phyloP scores from a whole-genome alignment of 108 stramenopile species.

The Pseudonitzschia delicatissima region DNA sequence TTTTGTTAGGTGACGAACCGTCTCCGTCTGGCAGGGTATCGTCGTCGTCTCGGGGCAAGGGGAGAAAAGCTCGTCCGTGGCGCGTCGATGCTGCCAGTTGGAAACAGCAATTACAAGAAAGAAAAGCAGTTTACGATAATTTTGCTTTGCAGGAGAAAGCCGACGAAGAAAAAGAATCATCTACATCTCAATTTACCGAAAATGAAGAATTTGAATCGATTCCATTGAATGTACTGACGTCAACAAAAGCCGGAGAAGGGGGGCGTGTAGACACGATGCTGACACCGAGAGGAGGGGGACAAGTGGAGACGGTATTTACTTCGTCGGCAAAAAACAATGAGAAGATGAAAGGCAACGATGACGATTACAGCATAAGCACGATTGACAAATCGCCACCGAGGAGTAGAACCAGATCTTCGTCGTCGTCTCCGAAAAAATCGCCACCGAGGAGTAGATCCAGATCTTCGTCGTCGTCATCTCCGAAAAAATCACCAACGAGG shows the following conservation, averaged over 20 bases:
- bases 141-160: conserved; percentile 22
- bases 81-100: conserved; percentile 30
- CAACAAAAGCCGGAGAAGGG: not conserved
- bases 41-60: not conserved
- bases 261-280: not conserved
- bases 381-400: not conserved
- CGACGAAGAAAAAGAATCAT: conserved; percentile 21
- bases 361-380: not conserved
- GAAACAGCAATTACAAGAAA: conserved; percentile 33
- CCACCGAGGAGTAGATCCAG: not conserved
- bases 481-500: not conserved
- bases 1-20: not conserved
- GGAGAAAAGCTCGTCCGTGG: conserved; percentile 25
- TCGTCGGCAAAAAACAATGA: no score
- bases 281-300: conserved; percentile 1
- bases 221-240: not conserved
- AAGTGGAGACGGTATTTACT: conserved; percentile 4
- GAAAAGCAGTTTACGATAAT: conserved; percentile 25
- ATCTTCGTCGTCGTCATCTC: no score
- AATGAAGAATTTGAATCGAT: not conserved
- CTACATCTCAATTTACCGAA: not conserved
- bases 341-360: not conserved
- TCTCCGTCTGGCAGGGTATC: not conserved
- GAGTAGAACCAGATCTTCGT: not conserved
- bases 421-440: not conserved